Conservation (phyloP, 345 rosid genomes). For the Microthlaspi erraticum region DNA sequence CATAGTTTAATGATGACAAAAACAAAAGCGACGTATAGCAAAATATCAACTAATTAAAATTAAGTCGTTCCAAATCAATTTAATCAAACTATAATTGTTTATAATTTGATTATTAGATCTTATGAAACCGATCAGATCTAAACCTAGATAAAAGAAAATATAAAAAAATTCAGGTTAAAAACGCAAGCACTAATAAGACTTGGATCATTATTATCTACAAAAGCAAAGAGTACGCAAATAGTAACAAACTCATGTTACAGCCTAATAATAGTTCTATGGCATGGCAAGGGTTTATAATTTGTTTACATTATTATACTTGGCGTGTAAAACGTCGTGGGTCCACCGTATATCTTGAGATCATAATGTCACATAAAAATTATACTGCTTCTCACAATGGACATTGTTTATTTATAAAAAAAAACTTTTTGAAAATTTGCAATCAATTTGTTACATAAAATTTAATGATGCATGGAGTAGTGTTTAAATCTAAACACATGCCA, state of each 20-base stretch:
- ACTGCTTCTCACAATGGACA: conserved; percentile 24
- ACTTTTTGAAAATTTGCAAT: no score
- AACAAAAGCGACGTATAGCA: not conserved
- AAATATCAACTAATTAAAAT: conserved; percentile 9
- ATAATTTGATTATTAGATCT: not conserved
- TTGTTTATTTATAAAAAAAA: conserved; percentile 3
- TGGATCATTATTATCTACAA: conserved; percentile 4
- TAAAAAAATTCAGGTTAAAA: not conserved
- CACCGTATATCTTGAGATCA: conserved; percentile 34
- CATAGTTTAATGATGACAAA: not conserved
- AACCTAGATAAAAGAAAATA: not conserved
- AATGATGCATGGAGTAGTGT: conserved; percentile 30
- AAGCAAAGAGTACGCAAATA: not conserved
- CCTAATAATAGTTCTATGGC: conserved; percentile 14
- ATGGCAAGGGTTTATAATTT: not conserved
- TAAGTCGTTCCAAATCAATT: not conserved
- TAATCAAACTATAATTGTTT: not conserved
- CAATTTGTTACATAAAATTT: conserved; percentile 20
- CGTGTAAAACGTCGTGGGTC: conserved; percentile 45
- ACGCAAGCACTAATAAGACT: conserved; percentile 8
- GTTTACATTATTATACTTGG: conserved; percentile 19
- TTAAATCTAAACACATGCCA: conserved; percentile 43
- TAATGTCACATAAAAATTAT: conserved; percentile 36
- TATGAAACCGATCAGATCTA: not conserved
- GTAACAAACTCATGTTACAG: conserved; percentile 31